phyloP scores from a whole-genome alignment of 2,329 filamentous ascomycete genomes.

The Talaromyces sp. region DNA sequence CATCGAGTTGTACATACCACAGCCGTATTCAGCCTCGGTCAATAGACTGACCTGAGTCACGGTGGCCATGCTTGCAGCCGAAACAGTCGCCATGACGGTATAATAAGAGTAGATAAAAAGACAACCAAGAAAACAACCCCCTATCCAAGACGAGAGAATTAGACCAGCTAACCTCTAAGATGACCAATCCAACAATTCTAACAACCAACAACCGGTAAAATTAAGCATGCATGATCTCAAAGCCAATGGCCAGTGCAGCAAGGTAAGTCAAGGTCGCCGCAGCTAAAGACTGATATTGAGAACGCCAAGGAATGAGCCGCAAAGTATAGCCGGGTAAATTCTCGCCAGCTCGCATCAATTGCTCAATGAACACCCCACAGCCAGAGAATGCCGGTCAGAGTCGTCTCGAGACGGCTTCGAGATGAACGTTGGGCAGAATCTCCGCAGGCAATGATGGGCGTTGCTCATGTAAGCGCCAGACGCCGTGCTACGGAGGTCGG shows the following conservation, averaged over 20 bases:
- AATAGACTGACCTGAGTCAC: slow-evolving; percentile 27
- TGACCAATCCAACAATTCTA: background rate
- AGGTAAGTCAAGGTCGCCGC: background rate
- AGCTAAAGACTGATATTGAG: background rate
- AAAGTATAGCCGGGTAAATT: background rate
- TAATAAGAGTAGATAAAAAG: background rate
- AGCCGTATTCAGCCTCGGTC: slow-evolving; percentile 35
- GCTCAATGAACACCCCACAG: background rate
- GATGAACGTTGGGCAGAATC: background rate
- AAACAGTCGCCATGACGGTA: slow-evolving; percentile 2
- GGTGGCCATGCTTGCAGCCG: slow-evolving; percentile 21
- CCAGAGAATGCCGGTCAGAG: background rate
- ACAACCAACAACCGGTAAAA: background rate
- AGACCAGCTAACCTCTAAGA: background rate
- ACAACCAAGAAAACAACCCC: background rate
- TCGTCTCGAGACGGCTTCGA: background rate
- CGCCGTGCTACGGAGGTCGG: background rate
- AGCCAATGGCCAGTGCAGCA: background rate
- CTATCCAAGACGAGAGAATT: background rate
- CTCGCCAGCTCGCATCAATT: background rate
- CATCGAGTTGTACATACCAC: slow-evolving; percentile 25
- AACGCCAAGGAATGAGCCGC: background rate
- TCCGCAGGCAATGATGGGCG: background rate
- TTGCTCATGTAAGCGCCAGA: background rate
- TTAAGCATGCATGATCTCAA: background rate